Conservation (phyloP, 345 rosid genomes). For the Populus alba region DNA sequence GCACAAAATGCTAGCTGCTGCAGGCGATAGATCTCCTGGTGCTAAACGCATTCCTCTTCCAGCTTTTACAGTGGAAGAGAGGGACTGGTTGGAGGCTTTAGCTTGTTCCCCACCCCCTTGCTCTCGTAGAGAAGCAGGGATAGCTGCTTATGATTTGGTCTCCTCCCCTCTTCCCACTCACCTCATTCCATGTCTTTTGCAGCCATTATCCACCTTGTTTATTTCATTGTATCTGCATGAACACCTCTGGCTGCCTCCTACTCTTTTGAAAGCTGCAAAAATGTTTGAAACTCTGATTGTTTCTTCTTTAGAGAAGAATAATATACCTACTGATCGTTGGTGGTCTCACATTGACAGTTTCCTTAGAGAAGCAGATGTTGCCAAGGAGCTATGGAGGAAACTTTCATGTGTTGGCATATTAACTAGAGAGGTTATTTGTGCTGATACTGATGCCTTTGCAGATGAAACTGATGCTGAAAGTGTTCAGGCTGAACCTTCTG, state of each 20-base stretch:
- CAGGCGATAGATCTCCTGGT: slow-evolving; percentile 49
- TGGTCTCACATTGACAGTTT: slow-evolving; percentile 55
- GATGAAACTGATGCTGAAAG: slow-evolving; percentile 33
- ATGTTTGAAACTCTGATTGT: slow-evolving; percentile 53
- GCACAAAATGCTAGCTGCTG: slow-evolving; percentile 72
- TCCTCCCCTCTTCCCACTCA: slow-evolving; percentile 82
- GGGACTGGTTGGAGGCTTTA: slow-evolving; percentile 96
- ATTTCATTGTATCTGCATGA: slow-evolving; percentile 78
- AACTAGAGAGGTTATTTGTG: slow-evolving; percentile 44
- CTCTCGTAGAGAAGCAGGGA: slow-evolving; percentile 92
- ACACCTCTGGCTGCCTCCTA: slow-evolving; percentile 70
- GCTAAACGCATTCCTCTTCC: slow-evolving; percentile 73
- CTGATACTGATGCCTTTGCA: slow-evolving; percentile 38
- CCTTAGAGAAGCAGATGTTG: slow-evolving; percentile 61
- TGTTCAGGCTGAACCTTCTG: slow-evolving; percentile 34
- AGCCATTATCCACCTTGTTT: slow-evolving; percentile 65
- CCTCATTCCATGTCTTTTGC: slow-evolving; percentile 73
- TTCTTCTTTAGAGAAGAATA: slow-evolving; percentile 53
- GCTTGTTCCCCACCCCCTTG: slow-evolving; percentile 90
- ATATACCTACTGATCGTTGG: slow-evolving; percentile 56
- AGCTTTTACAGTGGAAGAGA: slow-evolving; percentile 71
- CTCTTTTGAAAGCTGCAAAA: slow-evolving; percentile 59
- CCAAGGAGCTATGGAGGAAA: slow-evolving; percentile 51
- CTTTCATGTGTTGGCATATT: slow-evolving; percentile 60
- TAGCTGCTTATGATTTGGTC: slow-evolving; percentile 70